Percentiles rank a stretch among this genome's conserved stretches.
These are phyloP conservation scores for Mangifera indica DNA, from an alignment of 345 rosid species.

Conservation along the genomic window DNA sequence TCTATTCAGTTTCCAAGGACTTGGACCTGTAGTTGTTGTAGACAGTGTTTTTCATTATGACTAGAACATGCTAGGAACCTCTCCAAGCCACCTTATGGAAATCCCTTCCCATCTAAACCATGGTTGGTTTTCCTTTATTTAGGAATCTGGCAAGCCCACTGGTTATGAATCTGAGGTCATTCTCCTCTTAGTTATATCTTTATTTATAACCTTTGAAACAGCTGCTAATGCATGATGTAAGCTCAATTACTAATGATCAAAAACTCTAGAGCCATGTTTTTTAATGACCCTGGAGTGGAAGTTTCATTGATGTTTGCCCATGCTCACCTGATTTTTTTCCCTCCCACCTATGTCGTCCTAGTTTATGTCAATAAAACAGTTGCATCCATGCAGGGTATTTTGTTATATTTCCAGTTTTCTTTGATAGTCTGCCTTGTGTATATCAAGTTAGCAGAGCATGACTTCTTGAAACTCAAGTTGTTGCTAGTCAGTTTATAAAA, in stretches of 20 bases:
- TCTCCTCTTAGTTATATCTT: neutral
- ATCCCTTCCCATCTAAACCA: neutral
- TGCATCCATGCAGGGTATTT: neutral
- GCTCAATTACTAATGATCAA: neutral
- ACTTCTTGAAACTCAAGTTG: neutral
- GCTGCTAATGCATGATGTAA: constrained; percentile 14
- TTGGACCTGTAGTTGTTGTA: neutral
- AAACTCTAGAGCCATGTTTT: neutral
- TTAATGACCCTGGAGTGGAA: too few species aligned
- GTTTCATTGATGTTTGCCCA: neutral
- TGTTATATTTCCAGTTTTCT: neutral
- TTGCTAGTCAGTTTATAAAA: neutral
- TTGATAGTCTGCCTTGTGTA: neutral
- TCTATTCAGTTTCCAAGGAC: neutral
- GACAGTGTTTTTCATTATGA: neutral
- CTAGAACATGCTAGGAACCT: neutral
- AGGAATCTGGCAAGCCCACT: neutral
- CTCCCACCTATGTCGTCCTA: neutral
- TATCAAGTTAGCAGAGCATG: neutral
- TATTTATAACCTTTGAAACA: neutral
- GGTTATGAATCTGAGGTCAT: neutral
- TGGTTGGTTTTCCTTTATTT: constrained; percentile 1
- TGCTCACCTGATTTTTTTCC: neutral
- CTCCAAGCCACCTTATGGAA: neutral
- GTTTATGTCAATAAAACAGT: neutral